Evolutionary conservation across 768 basidiomycete species (phyloP), one percentile per base, ranked within the genome.

Genomic region (Russula lepida): DNA sequence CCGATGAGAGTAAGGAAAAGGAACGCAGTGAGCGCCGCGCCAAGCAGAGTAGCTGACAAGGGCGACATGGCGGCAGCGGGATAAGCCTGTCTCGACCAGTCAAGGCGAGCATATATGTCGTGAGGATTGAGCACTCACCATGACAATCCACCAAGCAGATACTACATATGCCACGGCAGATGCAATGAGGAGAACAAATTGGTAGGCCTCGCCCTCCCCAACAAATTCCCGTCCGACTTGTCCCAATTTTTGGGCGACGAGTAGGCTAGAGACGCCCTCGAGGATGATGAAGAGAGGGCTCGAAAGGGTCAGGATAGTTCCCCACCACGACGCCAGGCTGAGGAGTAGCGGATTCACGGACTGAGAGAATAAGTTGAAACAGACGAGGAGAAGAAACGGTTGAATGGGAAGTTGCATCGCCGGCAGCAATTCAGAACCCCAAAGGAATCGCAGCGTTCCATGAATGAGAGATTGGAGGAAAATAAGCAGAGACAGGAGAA

Each of bases 1-100:
- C 95, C 95, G 64, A 98, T 95, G 66, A 89, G 78, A 1, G 93
- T 93, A 44, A 97, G 78, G 74, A 97, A 98, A 32, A 95, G 72
- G 69, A 95, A 87, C 11, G 92, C 84, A 0, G 94, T 92, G 60
- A 95, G 75, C 2, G 92, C 90, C 2, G 86, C 88, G 3, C 95
- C 95, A 19, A 98, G 78, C 11, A 98, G 76, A 2, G 94, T 95
- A 1, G 94, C 90, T 11, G 92, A 89, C 33, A 95, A 77, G 9
- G 94, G 89, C 0, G 91, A 89, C 9, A 85, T 81, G 6, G 92
- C 88, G 6, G 88, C 88, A 3, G 86, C 80, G 27, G 92, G 86
- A 72, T 93, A 95, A 3, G 88, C 82, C 86, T 92, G 64, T 28
- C 56, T 58, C 49, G 27, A 54, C 30, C 48, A 50, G 6, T 13